A percentile compares a stretch with the other conserved stretches of the same genome.
Evolutionary conservation across 1,284 basidiomycete genomes (phyloP).

Genomic region (Filobasidium uniguttulatum): DNA sequence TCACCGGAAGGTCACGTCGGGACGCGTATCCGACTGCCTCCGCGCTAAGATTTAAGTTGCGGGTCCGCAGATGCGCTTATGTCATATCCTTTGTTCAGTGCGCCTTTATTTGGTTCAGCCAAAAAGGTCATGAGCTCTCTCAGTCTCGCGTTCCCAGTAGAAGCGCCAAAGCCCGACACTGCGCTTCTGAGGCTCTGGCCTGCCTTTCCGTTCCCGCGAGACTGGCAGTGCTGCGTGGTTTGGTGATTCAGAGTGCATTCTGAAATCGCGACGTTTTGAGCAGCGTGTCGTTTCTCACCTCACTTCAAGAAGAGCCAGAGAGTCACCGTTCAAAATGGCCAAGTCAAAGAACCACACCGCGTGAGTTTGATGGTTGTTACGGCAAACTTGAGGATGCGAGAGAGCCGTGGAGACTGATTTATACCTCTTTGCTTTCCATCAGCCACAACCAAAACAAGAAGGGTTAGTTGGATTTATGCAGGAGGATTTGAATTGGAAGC

Average conservation of each 20-base stretch:
- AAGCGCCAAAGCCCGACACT: conserved; percentile 3
- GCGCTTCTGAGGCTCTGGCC: too few relatives aligned
- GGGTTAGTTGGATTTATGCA: conserved; percentile 21
- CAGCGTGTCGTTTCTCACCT: too few relatives aligned
- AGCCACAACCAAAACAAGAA: conserved; percentile 75
- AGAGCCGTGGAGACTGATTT: neutral
- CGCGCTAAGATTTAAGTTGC: too few relatives aligned
- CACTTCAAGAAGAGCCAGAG: neutral
- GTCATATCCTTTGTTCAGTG: too few relatives aligned
- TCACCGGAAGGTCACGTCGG: too few relatives aligned
- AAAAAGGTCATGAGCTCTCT: too few relatives aligned
- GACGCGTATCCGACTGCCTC: too few relatives aligned
- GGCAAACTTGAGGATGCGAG: too few relatives aligned
- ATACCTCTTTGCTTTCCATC: conserved; percentile 34
- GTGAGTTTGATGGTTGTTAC: conserved; percentile 27
- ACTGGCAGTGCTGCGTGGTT: neutral
- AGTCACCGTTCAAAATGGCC: conserved; percentile 33
- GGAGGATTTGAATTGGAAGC: neutral
- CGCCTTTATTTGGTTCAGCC: too few relatives aligned
- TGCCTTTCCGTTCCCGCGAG: neutral
- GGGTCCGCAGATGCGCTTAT: too few relatives aligned
- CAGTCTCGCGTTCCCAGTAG: too few relatives aligned
- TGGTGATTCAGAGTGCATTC: too few relatives aligned
- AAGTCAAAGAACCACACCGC: conserved; percentile 47
- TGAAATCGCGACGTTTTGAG: neutral